These are phyloP conservation scores for Pilaira anomala DNA, from an alignment of 192 early-diverging fungal species.

Conservation along the genomic window DNA sequence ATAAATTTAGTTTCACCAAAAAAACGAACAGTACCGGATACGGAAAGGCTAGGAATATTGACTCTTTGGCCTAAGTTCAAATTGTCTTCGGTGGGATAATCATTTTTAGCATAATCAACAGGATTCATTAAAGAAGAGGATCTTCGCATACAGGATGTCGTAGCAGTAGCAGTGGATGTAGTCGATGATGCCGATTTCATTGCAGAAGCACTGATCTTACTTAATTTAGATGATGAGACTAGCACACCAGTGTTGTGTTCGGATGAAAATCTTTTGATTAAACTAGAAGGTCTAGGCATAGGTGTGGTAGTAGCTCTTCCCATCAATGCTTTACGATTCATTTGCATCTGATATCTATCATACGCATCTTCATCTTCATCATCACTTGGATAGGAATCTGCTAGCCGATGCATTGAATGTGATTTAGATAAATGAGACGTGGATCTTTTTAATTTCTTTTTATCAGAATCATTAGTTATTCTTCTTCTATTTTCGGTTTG, in stretches of 20 bases:
- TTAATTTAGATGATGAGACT: background rate
- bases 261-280: conserved; percentile 9
- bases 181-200: background rate
- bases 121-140: too few species aligned
- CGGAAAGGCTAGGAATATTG: conserved; percentile 4
- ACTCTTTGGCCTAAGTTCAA: conserved; percentile 19
- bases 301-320: conserved; percentile 12
- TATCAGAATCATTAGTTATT: background rate
- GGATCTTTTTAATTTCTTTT: background rate
- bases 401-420: conserved; percentile 5
- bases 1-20: conserved; percentile 69
- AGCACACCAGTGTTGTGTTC: background rate
- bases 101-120: too few species aligned
- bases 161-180: background rate
- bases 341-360: background rate
- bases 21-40: conserved; percentile 62
- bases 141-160: too few species aligned
- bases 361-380: conserved; percentile 12
- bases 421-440: conserved; percentile 5
- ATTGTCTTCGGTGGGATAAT: background rate
- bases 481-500: background rate
- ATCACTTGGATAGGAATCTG: conserved; percentile 4
- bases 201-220: background rate
- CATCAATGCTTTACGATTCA: conserved; percentile 1
- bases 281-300: conserved; percentile 10